A percentile compares a stretch with the other conserved stretches of the same genome.
phyloP scores from a whole-genome alignment of 192 early-diverging fungal species.

The Physocladia obscura region DNA sequence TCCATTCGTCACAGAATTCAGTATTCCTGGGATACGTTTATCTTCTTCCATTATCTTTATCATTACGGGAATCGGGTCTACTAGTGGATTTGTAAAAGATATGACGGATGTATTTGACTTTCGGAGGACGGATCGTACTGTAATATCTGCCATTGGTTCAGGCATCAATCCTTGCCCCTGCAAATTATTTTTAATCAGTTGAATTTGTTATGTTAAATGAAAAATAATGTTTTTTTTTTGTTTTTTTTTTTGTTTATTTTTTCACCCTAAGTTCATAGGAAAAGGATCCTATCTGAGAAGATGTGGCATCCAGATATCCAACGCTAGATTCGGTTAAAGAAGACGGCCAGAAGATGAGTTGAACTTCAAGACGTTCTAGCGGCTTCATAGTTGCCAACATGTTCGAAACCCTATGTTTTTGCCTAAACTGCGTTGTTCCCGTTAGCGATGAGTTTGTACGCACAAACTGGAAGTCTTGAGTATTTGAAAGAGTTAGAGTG shows the following conservation, averaged over 20 bases:
- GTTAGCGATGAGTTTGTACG: not conserved
- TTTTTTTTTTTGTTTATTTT: not conserved
- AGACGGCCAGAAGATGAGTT: constrained; percentile 54
- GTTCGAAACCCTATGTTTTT: not conserved
- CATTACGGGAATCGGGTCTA: constrained; percentile 44
- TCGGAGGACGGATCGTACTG: constrained; percentile 30
- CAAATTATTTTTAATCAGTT: too few species aligned
- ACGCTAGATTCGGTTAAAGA: constrained; percentile 36
- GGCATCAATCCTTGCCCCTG: constrained; percentile 45
- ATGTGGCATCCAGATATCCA: constrained; percentile 18
- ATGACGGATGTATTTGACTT: constrained; percentile 35
- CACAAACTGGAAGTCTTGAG: constrained; percentile 41
- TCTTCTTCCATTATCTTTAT: constrained; percentile 28
- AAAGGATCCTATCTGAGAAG: constrained; percentile 34
- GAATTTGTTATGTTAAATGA: constrained; percentile 10
- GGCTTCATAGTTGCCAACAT: constrained; percentile 23
- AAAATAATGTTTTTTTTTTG: not conserved
- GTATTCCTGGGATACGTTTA: not conserved
- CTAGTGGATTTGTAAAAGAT: constrained; percentile 46
- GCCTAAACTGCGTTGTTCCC: not conserved
- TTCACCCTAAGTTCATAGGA: constrained; percentile 36
- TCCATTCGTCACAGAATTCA: not conserved
- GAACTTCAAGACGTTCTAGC: constrained; percentile 34
- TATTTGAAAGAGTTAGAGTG: constrained; percentile 30
- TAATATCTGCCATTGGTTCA: constrained; percentile 34